phyloP scores from a whole-genome alignment of 768 basidiomycete species.

The Mycena rosella region DNA sequence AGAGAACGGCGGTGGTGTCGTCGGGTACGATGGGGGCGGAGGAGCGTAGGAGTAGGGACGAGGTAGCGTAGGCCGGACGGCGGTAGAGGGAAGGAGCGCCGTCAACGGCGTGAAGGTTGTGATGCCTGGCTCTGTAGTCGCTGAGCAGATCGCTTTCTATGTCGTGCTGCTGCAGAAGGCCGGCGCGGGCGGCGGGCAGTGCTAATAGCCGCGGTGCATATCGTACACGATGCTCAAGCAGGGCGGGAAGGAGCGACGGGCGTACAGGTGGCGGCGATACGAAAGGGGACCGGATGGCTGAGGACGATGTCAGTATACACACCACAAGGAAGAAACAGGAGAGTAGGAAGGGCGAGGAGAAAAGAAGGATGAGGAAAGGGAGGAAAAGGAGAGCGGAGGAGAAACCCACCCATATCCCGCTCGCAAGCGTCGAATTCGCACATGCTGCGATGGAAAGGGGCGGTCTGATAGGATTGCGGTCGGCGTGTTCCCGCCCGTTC shows the following conservation, averaged over 20 bases:
- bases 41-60: too few species aligned
- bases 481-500: conserved; percentile 7
- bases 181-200: neutral
- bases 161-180: conserved; percentile 6
- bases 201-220: neutral
- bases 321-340: neutral
- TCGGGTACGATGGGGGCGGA: too few species aligned
- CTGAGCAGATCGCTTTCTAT: neutral
- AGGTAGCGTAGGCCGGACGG: too few species aligned
- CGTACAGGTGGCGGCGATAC: too few species aligned
- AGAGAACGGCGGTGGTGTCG: too few species aligned
- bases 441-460: neutral
- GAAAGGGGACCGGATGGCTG: neutral
- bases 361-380: conserved; percentile 7
- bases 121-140: neutral
- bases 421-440: too few species aligned
- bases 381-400: neutral
- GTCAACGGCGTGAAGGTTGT: too few species aligned
- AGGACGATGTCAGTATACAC: neutral
- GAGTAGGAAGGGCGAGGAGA: neutral
- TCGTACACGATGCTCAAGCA: neutral
- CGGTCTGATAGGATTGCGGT: neutral
- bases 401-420: neutral
- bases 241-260: too few species aligned
- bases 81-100: too few species aligned